A percentile compares a stretch with the other conserved stretches of the same genome.
These are phyloP conservation scores for Sporobolomyces pararoseus DNA, from an alignment of 768 basidiomycete genomes.

Conservation along the genomic window DNA sequence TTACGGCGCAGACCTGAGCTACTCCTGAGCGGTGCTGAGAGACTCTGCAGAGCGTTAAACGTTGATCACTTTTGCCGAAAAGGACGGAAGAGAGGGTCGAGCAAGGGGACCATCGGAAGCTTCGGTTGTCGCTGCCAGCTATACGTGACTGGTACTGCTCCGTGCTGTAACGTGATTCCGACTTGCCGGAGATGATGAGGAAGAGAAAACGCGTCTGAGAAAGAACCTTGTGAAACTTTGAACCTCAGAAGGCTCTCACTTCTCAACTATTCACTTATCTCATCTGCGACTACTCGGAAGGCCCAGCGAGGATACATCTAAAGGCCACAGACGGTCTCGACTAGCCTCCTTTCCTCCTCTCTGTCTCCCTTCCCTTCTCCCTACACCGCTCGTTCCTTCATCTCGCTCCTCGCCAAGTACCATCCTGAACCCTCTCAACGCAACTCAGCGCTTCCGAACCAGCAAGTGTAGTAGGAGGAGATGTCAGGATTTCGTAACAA, in stretches of 20 bases:
- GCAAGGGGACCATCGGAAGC: not conserved
- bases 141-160: too few relatives aligned
- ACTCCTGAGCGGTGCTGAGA: too few relatives aligned
- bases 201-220: not conserved
- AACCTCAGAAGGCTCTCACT: too few relatives aligned
- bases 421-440: too few relatives aligned
- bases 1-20: too few relatives aligned
- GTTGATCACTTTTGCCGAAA: not conserved
- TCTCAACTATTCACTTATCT: too few relatives aligned
- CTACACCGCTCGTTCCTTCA: not conserved
- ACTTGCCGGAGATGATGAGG: not conserved
- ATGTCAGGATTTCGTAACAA: slow-evolving; percentile 5
- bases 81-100: not conserved
- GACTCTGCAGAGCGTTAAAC: too few relatives aligned
- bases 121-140: not conserved
- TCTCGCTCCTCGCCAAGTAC: not conserved
- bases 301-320: too few relatives aligned
- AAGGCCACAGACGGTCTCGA: too few relatives aligned
- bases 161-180: too few relatives aligned
- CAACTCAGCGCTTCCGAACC: not conserved
- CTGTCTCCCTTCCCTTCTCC: not conserved
- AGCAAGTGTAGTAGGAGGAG: not conserved
- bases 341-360: too few relatives aligned
- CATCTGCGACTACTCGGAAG: too few relatives aligned
- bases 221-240: not conserved